A percentile compares a stretch with the other conserved stretches of the same genome.
Evolutionary conservation across 2,329 filamentous ascomycete genomes (phyloP).

Genomic region (Calcarisporium arbuscula): DNA sequence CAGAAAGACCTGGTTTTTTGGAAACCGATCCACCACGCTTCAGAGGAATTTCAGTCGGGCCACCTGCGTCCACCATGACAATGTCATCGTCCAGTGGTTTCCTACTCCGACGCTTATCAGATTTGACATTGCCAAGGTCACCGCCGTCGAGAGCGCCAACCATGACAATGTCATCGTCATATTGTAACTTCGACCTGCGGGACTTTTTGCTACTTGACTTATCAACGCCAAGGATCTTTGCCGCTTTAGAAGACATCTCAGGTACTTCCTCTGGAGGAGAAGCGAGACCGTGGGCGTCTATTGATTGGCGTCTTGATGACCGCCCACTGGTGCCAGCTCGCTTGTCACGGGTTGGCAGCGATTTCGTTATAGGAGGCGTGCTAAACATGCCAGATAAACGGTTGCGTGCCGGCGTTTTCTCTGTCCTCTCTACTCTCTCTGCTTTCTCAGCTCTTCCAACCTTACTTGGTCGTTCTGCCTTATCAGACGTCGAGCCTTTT

Average conservation of each 20-base stretch:
- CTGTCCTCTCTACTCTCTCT: slow-evolving; percentile 37
- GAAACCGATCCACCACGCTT: slow-evolving; percentile 30
- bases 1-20: slow-evolving; percentile 49
- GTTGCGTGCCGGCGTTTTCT: slow-evolving; percentile 46
- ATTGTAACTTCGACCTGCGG: slow-evolving; percentile 33
- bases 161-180: slow-evolving; percentile 47
- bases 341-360: slow-evolving; percentile 62
- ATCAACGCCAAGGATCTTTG: slow-evolving; percentile 63
- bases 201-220: slow-evolving; percentile 34
- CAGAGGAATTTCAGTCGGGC: slow-evolving; percentile 23
- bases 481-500: slow-evolving; percentile 69
- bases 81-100: slow-evolving; percentile 32
- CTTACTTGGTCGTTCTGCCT: slow-evolving; percentile 51
- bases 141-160: slow-evolving; percentile 35
- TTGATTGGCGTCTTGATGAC: slow-evolving; percentile 61
- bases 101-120: slow-evolving; percentile 27
- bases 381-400: slow-evolving; percentile 60
- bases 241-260: slow-evolving; percentile 67
- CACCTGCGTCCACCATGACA: slow-evolving; percentile 29
- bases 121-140: slow-evolving; percentile 18
- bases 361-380: slow-evolving; percentile 59
- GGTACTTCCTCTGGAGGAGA: slow-evolving; percentile 66
- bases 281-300: slow-evolving; percentile 59
- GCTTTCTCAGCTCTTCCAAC: slow-evolving; percentile 71
- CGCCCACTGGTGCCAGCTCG: slow-evolving; percentile 49